These are phyloP conservation scores for Plectosphaerella sp. DNA, from an alignment of 2,329 filamentous ascomycete genomes.

Conservation along the genomic window DNA sequence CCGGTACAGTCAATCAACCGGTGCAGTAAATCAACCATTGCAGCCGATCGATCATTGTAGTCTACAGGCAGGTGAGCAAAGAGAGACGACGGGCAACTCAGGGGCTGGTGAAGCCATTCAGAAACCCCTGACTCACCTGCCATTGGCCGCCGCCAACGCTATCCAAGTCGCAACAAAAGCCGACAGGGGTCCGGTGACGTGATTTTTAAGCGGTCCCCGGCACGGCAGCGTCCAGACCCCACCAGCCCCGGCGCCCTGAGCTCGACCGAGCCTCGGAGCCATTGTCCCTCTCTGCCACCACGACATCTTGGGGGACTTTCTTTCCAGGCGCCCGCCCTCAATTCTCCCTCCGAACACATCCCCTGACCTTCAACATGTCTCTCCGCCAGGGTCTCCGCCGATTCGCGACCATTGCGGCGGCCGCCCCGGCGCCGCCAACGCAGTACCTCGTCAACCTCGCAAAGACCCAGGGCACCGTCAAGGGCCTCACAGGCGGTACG, in stretches of 20 bases:
- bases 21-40: too few species aligned
- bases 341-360: not conserved
- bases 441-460: conserved; percentile 68
- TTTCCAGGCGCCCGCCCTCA: not conserved
- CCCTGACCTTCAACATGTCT: conserved; percentile 45
- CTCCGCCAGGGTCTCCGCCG: conserved; percentile 62
- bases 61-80: too few species aligned
- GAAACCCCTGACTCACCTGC: not conserved
- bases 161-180: not conserved
- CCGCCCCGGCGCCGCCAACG: conserved; percentile 38
- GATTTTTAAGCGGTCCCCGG: not conserved
- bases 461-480: conserved; percentile 72
- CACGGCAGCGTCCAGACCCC: not conserved
- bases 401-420: conserved; percentile 58
- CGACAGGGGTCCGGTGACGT: not conserved
- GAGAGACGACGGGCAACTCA: too few species aligned
- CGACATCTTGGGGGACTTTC: not conserved
- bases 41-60: too few species aligned
- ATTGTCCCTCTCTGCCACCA: not conserved
- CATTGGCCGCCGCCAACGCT: not conserved
- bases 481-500: conserved; percentile 77
- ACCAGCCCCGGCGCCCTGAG: not conserved
- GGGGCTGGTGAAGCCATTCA: not conserved
- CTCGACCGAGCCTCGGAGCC: conserved; percentile 2
- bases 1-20: too few species aligned